Conservation (phyloP, 139 green algal genomes). For the Closterium sp. region DNA sequence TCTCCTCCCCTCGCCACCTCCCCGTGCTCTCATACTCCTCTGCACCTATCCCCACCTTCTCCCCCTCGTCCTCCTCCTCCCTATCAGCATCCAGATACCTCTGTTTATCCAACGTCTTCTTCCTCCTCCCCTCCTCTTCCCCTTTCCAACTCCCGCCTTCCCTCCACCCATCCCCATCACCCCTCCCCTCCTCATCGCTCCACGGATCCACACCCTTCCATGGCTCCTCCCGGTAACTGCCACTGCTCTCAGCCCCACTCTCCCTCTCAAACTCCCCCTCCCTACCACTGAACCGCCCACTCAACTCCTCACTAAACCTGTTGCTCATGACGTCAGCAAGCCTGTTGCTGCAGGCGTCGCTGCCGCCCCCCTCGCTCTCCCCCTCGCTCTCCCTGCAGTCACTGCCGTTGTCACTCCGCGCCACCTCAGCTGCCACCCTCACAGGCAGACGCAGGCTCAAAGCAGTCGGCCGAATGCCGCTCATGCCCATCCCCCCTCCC, state of each 20-base stretch:
- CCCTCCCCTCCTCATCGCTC: background rate
- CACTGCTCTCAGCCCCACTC: too few species aligned
- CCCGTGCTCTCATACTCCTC: background rate
- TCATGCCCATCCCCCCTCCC: background rate
- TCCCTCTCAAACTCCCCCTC: too few species aligned
- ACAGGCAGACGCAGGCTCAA: background rate
- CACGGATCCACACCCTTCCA: background rate
- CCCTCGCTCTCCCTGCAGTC: background rate
- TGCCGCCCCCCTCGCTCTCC: background rate
- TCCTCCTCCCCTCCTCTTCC: background rate
- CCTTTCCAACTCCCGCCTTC: background rate
- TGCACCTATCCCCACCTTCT: background rate
- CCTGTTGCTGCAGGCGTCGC: background rate
- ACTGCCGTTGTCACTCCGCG: background rate
- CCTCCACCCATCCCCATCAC: background rate
- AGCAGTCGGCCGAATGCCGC: background rate
- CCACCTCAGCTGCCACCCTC: background rate
- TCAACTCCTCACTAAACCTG: background rate
- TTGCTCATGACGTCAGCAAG: background rate
- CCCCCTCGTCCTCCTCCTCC: background rate
- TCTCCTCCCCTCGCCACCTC: background rate
- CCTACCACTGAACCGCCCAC: background rate
- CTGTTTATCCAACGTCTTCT: background rate
- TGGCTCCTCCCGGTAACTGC: background rate
- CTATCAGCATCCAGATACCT: background rate